Evolutionary conservation across 2,329 filamentous ascomycete species (phyloP), one percentile per base, ranked within the genome.

Genomic region (Alternaria gansuensis): DNA sequence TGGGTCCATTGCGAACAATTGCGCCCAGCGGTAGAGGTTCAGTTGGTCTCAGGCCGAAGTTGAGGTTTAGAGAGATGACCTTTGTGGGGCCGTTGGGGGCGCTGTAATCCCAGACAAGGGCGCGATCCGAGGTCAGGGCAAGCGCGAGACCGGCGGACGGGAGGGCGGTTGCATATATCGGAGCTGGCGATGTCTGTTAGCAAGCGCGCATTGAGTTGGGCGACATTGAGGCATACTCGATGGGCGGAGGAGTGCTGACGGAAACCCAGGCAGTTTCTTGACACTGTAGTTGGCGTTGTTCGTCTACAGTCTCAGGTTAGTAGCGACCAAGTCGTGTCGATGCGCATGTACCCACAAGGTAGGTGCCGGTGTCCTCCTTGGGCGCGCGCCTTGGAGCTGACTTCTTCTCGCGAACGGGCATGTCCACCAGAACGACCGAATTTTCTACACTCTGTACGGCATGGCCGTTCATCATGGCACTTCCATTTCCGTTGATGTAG

Each of bases 61-160:
- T 91, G 23, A 98, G 84, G 24, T 89, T 86, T 70, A 99, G 92
- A 9, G 87, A 88, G 68, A 93, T 91, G 24, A 92, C 90, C 51
- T 72, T 73, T 75, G 94, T 90, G 70, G 90, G 88, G 1, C 89
- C 89, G 51, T 78, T 70, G 9, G 86, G 81, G 28, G 79, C 77
- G 49, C 87, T 87, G 79, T 98, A 98, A 14, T 92, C 90, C 95
- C 95, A 99, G 49, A 97, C 87, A 61, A 96, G 85, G 68, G 93
- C 95, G 73, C 93, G 88, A 7, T 89, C 88, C 65, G 89, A 87
- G 8, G 92, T 96, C 55, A 98, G 83, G 45, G 88, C 89, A 55
- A 98, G 83, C 48, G 91, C 93, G 73, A 93, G 92, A 21, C 73
- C 65, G 87, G 90, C 73, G 80, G 87, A 60, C 82, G 85, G 39